These are phyloP conservation scores for Epichloe sibirici DNA, from an alignment of 2,329 filamentous ascomycete genomes.

Conservation along the genomic window DNA sequence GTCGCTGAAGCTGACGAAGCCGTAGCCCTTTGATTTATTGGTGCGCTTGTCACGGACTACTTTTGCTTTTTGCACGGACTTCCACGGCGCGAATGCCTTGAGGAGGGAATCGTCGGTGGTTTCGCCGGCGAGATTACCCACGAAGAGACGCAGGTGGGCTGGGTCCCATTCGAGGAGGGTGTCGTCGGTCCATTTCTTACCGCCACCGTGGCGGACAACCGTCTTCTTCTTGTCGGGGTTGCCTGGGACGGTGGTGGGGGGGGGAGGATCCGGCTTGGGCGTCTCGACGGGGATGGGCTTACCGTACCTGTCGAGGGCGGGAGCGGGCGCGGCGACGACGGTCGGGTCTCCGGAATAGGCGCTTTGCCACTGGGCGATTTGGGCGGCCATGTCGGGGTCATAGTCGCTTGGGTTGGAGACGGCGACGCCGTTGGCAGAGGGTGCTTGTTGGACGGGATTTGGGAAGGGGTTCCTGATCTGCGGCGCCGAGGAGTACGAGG, in stretches of 20 bases:
- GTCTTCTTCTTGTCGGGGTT: slow-evolving; percentile 64
- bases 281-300: slow-evolving; percentile 16
- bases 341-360: slow-evolving; percentile 48
- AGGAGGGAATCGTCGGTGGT: slow-evolving; percentile 91
- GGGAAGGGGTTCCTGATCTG: slow-evolving; percentile 76
- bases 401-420: slow-evolving; percentile 25
- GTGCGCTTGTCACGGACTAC: slow-evolving; percentile 93
- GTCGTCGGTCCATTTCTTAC: slow-evolving; percentile 84
- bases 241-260: slow-evolving; percentile 32
- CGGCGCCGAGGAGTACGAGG: slow-evolving; percentile 31
- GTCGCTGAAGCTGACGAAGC: slow-evolving; percentile 91
- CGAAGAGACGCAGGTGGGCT: slow-evolving; percentile 84
- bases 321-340: slow-evolving; percentile 12
- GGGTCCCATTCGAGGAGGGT: slow-evolving; percentile 92
- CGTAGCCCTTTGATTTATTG: slow-evolving; percentile 90
- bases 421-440: slow-evolving; percentile 18
- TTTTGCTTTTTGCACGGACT: slow-evolving; percentile 80
- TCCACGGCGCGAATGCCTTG: slow-evolving; percentile 85
- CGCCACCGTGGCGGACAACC: slow-evolving; percentile 77
- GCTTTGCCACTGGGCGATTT: slow-evolving; percentile 91
- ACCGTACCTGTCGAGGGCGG: slow-evolving; percentile 21
- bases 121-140: slow-evolving; percentile 93
- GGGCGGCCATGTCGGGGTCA: slow-evolving; percentile 75
- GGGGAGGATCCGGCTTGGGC: slow-evolving; percentile 20
- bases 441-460: slow-evolving; percentile 36